Evolutionary conservation across 306 rosid species (phyloP).

Genomic region (Trifolium pratense): DNA sequence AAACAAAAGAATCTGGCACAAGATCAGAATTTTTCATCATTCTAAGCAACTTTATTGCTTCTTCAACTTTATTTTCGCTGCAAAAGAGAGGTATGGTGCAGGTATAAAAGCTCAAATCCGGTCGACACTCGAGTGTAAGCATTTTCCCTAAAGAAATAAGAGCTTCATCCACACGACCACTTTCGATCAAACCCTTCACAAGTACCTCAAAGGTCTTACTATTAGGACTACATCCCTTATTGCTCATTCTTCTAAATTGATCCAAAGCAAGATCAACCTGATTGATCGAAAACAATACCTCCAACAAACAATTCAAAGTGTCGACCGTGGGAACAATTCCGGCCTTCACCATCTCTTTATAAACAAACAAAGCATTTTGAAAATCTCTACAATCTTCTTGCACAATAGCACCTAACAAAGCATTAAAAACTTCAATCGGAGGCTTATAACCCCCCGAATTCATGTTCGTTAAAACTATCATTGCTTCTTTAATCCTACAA

Average conservation of each 20-base stretch:
- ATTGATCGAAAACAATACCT: constrained; percentile 54
- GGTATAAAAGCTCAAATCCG: constrained; percentile 65
- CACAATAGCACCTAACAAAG: constrained; percentile 65
- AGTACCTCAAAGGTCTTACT: constrained; percentile 70
- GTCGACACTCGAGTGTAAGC: constrained; percentile 50
- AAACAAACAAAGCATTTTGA: constrained; percentile 67
- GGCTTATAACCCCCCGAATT: constrained; percentile 60
- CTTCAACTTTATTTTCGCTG: constrained; percentile 59
- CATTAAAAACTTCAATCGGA: constrained; percentile 61
- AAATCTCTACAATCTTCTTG: constrained; percentile 55
- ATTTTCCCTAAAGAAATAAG: constrained; percentile 55
- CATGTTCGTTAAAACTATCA: constrained; percentile 60
- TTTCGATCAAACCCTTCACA: constrained; percentile 58
- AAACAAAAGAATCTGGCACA: constrained; percentile 52
- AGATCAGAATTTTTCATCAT: constrained; percentile 73
- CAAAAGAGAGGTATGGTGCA: constrained; percentile 73
- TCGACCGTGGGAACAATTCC: constrained; percentile 66
- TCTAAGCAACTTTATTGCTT: constrained; percentile 58
- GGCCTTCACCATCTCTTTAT: constrained; percentile 88
- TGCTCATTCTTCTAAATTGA: constrained; percentile 80
- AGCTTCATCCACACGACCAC: constrained; percentile 69
- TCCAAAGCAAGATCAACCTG: constrained; percentile 67
- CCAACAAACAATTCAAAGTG: constrained; percentile 78
- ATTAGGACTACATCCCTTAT: constrained; percentile 80
- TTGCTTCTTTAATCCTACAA: constrained; percentile 66